These are phyloP conservation scores for Clavispora carvajalis DNA, from an alignment of 805 yeast species.

Conservation along the genomic window DNA sequence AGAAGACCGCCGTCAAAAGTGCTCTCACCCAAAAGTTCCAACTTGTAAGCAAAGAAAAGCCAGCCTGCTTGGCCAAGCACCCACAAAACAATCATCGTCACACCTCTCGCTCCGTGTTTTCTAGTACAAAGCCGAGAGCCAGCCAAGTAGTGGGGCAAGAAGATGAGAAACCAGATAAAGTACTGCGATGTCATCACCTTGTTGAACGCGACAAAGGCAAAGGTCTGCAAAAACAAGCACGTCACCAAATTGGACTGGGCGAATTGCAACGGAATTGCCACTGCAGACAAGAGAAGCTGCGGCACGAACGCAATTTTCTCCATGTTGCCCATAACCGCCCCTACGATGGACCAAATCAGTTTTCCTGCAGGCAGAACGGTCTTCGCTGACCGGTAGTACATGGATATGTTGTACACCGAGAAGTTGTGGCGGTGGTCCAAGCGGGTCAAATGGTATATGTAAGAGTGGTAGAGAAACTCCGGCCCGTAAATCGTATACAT, in stretches of 20 bases:
- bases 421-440: constrained; percentile 95
- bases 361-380: background rate
- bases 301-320: constrained; percentile 77
- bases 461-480: constrained; percentile 73
- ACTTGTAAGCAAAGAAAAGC: constrained; percentile 69
- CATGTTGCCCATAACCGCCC: constrained; percentile 18
- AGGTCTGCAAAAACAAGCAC: constrained; percentile 37
- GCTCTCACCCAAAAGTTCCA: constrained; percentile 73
- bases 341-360: background rate
- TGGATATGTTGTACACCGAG: constrained; percentile 72
- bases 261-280: constrained; percentile 51
- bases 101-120: constrained; percentile 30
- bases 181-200: constrained; percentile 88
- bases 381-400: constrained; percentile 55
- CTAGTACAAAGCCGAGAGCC: constrained; percentile 29
- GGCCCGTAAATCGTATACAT: constrained; percentile 72
- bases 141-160: constrained; percentile 69
- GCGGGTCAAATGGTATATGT: constrained; percentile 75
- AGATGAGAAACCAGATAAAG: constrained; percentile 88
- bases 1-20: constrained; percentile 61
- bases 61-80: constrained; percentile 64
- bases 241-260: constrained; percentile 29
- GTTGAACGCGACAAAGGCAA: constrained; percentile 40
- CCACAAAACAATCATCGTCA: constrained; percentile 53
- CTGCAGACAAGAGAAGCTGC: constrained; percentile 57